A percentile compares a stretch with the other conserved stretches of the same genome.
Conservation (phyloP, 1,284 basidiomycete species). For the Blastosporella zonata region DNA sequence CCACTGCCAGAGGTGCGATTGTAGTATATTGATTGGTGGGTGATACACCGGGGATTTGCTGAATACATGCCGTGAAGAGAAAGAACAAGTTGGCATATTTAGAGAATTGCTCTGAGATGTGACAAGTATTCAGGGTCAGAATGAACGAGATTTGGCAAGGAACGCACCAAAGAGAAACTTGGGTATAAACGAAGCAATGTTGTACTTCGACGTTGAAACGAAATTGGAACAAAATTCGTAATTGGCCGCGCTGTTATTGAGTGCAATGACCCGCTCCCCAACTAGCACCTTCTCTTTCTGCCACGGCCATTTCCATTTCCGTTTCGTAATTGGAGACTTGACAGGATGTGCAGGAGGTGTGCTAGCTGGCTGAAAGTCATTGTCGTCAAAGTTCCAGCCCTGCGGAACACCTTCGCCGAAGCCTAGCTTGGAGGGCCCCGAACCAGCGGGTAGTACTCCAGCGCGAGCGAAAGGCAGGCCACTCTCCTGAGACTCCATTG, state of each 20-base stretch:
- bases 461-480: slow-evolving; percentile 56
- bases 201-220: slow-evolving; percentile 96
- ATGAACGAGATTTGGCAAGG: slow-evolving; percentile 11
- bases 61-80: slow-evolving; percentile 96
- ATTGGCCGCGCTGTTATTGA: slow-evolving; percentile 77
- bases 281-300: slow-evolving; percentile 54
- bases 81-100: slow-evolving; percentile 99
- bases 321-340: slow-evolving; percentile 24
- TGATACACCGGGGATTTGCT: slow-evolving; percentile 97
- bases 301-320: slow-evolving; percentile 79
- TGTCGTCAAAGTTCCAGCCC: slow-evolving; percentile 72
- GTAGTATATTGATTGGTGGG: slow-evolving; percentile 97
- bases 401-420: slow-evolving; percentile 49
- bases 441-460: slow-evolving; percentile 61
- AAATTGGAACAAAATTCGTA: slow-evolving; percentile 78
- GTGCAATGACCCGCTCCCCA: slow-evolving; percentile 69
- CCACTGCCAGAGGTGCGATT: slow-evolving; percentile 87
- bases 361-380: slow-evolving; percentile 42
- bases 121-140: slow-evolving; percentile 11
- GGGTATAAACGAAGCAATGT: slow-evolving; percentile 82
- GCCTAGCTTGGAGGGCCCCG: slow-evolving; percentile 43
- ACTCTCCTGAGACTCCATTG: slow-evolving; percentile 72
- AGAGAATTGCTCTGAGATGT: slow-evolving; percentile 84
- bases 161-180: slow-evolving; percentile 88
- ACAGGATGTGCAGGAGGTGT: slow-evolving; percentile 35